Base-by-base conservation (phyloP, 2,329 filamentous ascomycete genomes). In the Fusarium sp. region DNA sequence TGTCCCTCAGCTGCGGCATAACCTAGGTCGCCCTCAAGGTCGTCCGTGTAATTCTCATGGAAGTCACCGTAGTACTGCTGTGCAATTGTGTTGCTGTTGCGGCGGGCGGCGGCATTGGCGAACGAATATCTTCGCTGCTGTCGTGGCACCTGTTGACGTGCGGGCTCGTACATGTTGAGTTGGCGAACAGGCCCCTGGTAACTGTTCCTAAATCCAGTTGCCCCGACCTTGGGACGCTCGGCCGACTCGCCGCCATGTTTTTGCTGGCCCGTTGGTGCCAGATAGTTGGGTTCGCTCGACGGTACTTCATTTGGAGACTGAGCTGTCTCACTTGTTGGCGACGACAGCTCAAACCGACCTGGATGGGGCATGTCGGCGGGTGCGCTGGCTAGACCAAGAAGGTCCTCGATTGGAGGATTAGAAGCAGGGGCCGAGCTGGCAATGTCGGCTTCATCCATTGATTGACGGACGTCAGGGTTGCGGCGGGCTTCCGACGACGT, bases 1-100 rank as follows among this genome's bases (percentile, higher is more conserved):
- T 96, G 92, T 25, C 92, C 95, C 75, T 94, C 92, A 0, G 95
- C 95, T 1, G 93, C 94, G 10, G 93, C 92, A 77, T 96, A 99
- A 9, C 95, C 95, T 26, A 99, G 79, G 76, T 99, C 95, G 1
- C 95, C 95, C 71, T 97, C 93, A 7, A 93, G 82, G 68, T 96
- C 91, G 68, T 93, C 91, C 46, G 88, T 87, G 58, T 88, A 69
- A 62, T 88, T 85, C 32, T 88, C 86, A 45, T 85, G 83, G 48
- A 83, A 50, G 78, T 79, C 73, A 6, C 78, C 78, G 64, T 84
- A 82, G 53, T 86, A 75, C 52, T 84, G 81, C 64, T 84, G 81
- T 9, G 83, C 83, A 43, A 86, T 81, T 42, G 76, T 80, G 70
- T 76, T 81, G 69, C 80, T 83, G 62, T 78, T 80, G 29, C 80